Base-by-base conservation (phyloP, 164 flowering plant genomes). In the Tetrastigma voinierianum region DNA sequence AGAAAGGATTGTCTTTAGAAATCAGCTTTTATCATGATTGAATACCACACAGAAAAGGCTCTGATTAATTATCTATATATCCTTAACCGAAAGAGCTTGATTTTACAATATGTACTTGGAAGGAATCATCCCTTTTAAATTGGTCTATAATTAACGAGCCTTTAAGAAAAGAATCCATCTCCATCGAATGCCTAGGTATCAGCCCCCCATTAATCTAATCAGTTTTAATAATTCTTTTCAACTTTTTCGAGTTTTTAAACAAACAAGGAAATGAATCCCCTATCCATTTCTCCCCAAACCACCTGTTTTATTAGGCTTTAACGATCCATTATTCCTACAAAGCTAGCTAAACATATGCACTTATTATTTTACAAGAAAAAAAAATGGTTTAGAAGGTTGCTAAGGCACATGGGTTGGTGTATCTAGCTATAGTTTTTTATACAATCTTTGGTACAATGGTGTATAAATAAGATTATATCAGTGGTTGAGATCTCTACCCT, bases 351-450 rank as follows among this genome's bases (percentile, higher is more conserved):
- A 57, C 15, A 54, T 64, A 61, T 51, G 56, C 66, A 62, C 51
- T 57, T 44, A 21, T 32, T 62, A n/a, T 49, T 64, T 25, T 48
- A 24, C 10, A n/a, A 9, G 21, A 44, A 16, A 2, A 19, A 24
- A 44, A 59, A 65, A 49, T 40, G 40, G 51, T 20, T 52, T 32
- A 18, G 19, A 44, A 66, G 67, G 49, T 59, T 40, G 68, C 75
- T 65, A 69, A 40, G 66, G 80, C 87, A 84, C 87, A 80, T 84
- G 87, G 82, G 77, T 40, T 62, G 78, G 73, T 59, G 74, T 49
- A 72, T 67, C 72, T 70, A 62, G 61, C 52, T 60, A 60, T 48
- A 25, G 55, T 43, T 53, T 46, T 69, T 14, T 32, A 57, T 61
- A 45, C 18, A 63, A 55, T 25, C 56, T 67, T 70, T 32, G 51